Conservation (phyloP, 1,284 basidiomycete genomes). For the Cryptococcus sp. region DNA sequence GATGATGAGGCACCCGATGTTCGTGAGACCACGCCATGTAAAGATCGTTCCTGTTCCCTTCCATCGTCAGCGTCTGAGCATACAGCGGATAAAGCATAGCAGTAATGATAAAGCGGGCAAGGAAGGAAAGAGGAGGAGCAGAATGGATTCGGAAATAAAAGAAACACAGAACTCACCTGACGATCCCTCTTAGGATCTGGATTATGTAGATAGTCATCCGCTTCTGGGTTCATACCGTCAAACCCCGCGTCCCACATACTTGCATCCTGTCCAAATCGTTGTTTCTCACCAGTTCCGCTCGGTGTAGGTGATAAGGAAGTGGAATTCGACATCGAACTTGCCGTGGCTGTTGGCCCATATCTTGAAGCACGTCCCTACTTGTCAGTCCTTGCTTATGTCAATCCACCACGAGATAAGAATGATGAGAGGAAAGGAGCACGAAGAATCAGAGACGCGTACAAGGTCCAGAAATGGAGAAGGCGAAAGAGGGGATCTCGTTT, state of each 20-base stretch:
- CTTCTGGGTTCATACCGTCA: conserved; percentile 37
- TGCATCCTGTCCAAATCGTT: conserved; percentile 6
- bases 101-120: background rate
- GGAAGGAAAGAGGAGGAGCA: no score
- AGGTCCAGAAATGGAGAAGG: background rate
- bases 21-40: conserved; percentile 65
- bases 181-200: conserved; percentile 61
- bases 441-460: background rate
- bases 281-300: conserved; percentile 5
- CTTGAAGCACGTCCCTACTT: no score
- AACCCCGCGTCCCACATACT: conserved; percentile 15
- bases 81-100: background rate
- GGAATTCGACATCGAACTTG: conserved; percentile 2
- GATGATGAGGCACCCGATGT: conserved; percentile 69
- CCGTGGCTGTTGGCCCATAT: background rate
- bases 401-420: no score
- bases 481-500: background rate
- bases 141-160: no score
- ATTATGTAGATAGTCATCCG: conserved; percentile 49
- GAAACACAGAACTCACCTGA: conserved; percentile 39
- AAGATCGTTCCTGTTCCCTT: conserved; percentile 64
- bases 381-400: no score
- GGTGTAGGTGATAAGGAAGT: background rate
- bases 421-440: conserved; percentile 37
- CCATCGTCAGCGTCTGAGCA: no score